A percentile compares a stretch with the other conserved stretches of the same genome.
phyloP scores from a whole-genome alignment of 2,329 filamentous ascomycete genomes.

The Paecilomyces sp. region DNA sequence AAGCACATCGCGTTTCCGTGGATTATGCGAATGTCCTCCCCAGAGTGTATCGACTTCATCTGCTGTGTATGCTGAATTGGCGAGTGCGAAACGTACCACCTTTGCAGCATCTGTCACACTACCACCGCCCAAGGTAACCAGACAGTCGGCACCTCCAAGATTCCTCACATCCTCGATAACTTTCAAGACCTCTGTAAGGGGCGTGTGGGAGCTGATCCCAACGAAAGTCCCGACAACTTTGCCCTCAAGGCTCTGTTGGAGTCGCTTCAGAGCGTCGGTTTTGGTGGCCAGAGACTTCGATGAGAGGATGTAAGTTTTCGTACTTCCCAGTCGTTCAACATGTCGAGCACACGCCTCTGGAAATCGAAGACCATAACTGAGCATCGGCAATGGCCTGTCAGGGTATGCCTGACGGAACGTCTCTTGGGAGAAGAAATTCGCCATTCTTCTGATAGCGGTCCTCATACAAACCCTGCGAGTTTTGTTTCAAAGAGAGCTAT shows the following conservation, averaged over 20 bases:
- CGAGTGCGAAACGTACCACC: conserved; percentile 35
- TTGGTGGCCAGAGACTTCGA: neutral
- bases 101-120: conserved; percentile 45
- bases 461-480: neutral
- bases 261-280: conserved; percentile 19
- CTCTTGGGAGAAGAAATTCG: neutral
- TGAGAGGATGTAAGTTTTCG: neutral
- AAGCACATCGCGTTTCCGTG: neutral
- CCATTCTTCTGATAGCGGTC: neutral
- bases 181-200: conserved; percentile 39
- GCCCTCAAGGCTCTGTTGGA: conserved; percentile 26
- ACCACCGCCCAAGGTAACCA: conserved; percentile 44
- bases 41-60: conserved; percentile 24
- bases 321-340: neutral
- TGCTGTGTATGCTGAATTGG: conserved; percentile 29
- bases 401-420: neutral
- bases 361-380: neutral
- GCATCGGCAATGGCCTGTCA: neutral
- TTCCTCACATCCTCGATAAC: conserved; percentile 26
- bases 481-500: neutral
- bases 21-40: neutral
- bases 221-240: conserved; percentile 35
- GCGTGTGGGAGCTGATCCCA: conserved; percentile 43
- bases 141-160: conserved; percentile 26
- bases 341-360: neutral